Base-by-base conservation (phyloP, 1,139 yeast genomes). In the Pichia sp. region DNA sequence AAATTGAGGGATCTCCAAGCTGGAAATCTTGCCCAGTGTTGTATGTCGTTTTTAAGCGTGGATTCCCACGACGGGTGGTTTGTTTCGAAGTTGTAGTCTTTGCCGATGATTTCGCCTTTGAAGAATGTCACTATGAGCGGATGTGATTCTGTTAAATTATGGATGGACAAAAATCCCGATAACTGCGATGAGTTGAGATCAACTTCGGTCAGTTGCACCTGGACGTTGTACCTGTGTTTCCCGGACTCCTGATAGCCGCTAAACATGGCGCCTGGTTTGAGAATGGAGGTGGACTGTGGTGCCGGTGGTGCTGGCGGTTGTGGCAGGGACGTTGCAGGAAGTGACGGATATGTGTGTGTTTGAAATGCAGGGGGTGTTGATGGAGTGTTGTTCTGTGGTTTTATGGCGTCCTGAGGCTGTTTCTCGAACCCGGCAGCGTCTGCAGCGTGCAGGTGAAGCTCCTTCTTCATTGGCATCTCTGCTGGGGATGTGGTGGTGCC, bases 121-220 rank as follows among this genome's bases (percentile, higher is more conserved):
- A 91, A 91, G 61, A 84, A 90, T 0, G 97, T 91, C 14, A 88
- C 80, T 53, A 91, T 82, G 54, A 83, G 83, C 1, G 95, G 91
- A 55, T 85, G 80, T 40, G 80, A 75, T 48, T 79, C 83, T 0
- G 96, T 88, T 43, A 91, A 72, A 3, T 96, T 96, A 50, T 82
- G 76, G 48, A 91, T 91, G 51, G 84, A 83, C 43, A 91, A 70
- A 57, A 83, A 85, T 6, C 97, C 98, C 31, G 90, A 79, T 19
- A 90, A 65, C 40, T 76, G 73, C 1, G 86, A 79, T 51, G 75
- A 73, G 27, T 67, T 67, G 57, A 86, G 68, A 63, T 87, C 91
- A 20, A 86, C 86, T 31, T 78, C 77, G 62, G 84, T 80, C 55
- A 87, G 70, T 55, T 80, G 86, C n/a, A 87, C 90, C 41, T 75